Percentiles rank a stretch among this genome's conserved stretches.
phyloP scores from a whole-genome alignment of 2,329 filamentous ascomycete genomes.

The Phymatotrichopsis omnivora region DNA sequence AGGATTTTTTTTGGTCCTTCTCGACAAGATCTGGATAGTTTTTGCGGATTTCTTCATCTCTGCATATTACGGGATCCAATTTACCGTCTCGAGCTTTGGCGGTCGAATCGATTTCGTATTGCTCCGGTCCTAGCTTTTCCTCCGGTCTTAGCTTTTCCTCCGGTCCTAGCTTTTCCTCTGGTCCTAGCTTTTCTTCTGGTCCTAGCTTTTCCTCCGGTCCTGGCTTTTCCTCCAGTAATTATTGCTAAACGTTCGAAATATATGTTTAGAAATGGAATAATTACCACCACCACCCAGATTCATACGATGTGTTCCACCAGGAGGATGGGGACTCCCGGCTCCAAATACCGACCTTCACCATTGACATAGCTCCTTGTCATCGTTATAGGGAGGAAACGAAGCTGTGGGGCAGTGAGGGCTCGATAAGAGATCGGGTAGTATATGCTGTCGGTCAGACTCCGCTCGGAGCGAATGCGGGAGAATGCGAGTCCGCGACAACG shows the following conservation, averaged over 20 bases:
- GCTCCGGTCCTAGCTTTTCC: constrained; percentile 79
- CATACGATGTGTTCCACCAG: constrained; percentile 90
- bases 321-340: constrained; percentile 72
- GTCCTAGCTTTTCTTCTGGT: too few relatives aligned
- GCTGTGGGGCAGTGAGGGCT: neutral
- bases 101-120: constrained; percentile 85
- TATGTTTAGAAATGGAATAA: neutral
- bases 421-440: too few relatives aligned
- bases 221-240: constrained; percentile 55
- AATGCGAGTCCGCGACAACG: too few relatives aligned
- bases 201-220: too few relatives aligned
- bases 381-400: neutral
- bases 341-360: too few relatives aligned
- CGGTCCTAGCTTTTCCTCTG: too few relatives aligned
- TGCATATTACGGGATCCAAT: constrained; percentile 88
- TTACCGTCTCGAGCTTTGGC: constrained; percentile 76
- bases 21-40: constrained; percentile 85
- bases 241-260: neutral
- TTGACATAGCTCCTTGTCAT: constrained; percentile 12
- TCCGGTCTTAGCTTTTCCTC: too few relatives aligned
- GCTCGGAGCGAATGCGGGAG: too few relatives aligned
- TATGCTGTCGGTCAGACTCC: too few relatives aligned
- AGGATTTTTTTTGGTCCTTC: constrained; percentile 91
- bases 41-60: constrained; percentile 84
- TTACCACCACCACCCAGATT: constrained; percentile 54